Percentiles rank a stretch among this genome's conserved stretches.
These are phyloP conservation scores for Linum trigynum DNA, from an alignment of 345 rosid species.

Conservation along the genomic window DNA sequence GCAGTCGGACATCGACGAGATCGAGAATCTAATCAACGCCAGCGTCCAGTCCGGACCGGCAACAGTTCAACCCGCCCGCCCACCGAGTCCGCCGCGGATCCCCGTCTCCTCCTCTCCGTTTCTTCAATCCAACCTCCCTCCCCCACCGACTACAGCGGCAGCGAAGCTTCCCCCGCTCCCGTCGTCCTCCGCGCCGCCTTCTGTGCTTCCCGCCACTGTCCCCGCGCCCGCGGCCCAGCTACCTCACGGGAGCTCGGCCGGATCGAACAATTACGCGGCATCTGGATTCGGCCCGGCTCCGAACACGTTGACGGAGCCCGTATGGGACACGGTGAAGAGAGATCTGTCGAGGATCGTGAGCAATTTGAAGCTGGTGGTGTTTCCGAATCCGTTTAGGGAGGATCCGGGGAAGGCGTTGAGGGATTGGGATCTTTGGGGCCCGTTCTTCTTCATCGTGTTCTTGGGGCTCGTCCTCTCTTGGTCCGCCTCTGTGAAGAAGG, in stretches of 20 bases:
- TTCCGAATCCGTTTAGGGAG: conserved; percentile 82
- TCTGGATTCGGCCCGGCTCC: conserved; percentile 73
- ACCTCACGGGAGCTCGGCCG: conserved; percentile 3
- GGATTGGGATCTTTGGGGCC: conserved; percentile 99
- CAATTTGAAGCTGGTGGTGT: conserved; percentile 91
- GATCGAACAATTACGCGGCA: conserved; percentile 9
- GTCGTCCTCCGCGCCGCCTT: conserved; percentile 21
- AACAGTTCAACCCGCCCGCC: conserved; percentile 78
- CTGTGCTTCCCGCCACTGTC: conserved; percentile 33
- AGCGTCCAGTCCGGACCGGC: conserved; percentile 62
- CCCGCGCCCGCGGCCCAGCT: neutral
- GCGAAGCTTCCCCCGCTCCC: conserved; percentile 34
- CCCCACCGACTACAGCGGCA: conserved; percentile 29
- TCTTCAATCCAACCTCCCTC: conserved; percentile 55
- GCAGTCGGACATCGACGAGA: conserved; percentile 99
- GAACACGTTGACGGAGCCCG: conserved; percentile 92
- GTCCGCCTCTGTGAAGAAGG: conserved; percentile 77
- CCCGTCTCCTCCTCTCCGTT: conserved; percentile 70
- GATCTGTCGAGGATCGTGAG: conserved; percentile 93
- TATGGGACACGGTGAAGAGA: conserved; percentile 93
- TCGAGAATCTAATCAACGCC: conserved; percentile 81
- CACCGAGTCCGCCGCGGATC: conserved; percentile 73
- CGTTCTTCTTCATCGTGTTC: conserved; percentile 88
- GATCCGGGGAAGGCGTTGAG: conserved; percentile 97
- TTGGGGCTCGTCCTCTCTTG: conserved; percentile 84